phyloP scores from a whole-genome alignment of 768 basidiomycete species.

The Panellus pusillus region DNA sequence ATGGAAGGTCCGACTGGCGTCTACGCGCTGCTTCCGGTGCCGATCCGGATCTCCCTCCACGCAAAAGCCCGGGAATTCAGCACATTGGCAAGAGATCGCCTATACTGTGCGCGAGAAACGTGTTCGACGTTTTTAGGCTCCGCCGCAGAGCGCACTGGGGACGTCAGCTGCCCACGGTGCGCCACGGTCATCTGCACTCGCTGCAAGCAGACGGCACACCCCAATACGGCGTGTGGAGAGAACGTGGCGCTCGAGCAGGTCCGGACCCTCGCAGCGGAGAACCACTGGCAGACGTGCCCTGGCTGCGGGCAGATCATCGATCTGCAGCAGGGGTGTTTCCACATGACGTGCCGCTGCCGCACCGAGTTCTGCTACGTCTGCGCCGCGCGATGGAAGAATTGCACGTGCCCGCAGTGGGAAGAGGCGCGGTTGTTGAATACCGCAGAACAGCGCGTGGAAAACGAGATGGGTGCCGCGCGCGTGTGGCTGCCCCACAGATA shows the following conservation, averaged over 20 bases:
- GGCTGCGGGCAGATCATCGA: slow-evolving; percentile 58
- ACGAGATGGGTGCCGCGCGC: slow-evolving; percentile 33
- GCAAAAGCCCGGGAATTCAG: slow-evolving; percentile 48
- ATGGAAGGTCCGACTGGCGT: slow-evolving; percentile 26
- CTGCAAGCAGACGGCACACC: slow-evolving; percentile 52
- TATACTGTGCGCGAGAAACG: slow-evolving; percentile 51
- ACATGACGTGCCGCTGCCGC: slow-evolving; percentile 62
- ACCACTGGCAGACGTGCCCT: slow-evolving; percentile 66
- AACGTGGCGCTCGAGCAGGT: slow-evolving; percentile 44
- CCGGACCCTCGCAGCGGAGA: slow-evolving; percentile 41
- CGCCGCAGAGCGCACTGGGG: slow-evolving; percentile 19
- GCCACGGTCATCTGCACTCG: slow-evolving; percentile 38
- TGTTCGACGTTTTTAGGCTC: slow-evolving; percentile 58
- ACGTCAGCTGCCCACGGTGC: slow-evolving; percentile 44
- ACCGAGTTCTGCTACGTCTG: slow-evolving; percentile 69
- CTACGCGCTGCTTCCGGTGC: slow-evolving; percentile 18
- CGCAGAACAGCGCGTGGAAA: slow-evolving; percentile 48
- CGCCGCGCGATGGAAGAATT: slow-evolving; percentile 60
- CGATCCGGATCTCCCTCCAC: slow-evolving; percentile 34
- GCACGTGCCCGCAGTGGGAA: slow-evolving; percentile 64
- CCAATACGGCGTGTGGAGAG: slow-evolving; percentile 37
- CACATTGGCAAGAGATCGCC: slow-evolving; percentile 38
- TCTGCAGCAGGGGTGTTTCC: slow-evolving; percentile 57
- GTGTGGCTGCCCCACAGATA: slow-evolving; percentile 28
- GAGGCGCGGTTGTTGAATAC: slow-evolving; percentile 42